Conservation (phyloP, 2,329 filamentous ascomycete species). For the Aureobasidium pullulans region DNA sequence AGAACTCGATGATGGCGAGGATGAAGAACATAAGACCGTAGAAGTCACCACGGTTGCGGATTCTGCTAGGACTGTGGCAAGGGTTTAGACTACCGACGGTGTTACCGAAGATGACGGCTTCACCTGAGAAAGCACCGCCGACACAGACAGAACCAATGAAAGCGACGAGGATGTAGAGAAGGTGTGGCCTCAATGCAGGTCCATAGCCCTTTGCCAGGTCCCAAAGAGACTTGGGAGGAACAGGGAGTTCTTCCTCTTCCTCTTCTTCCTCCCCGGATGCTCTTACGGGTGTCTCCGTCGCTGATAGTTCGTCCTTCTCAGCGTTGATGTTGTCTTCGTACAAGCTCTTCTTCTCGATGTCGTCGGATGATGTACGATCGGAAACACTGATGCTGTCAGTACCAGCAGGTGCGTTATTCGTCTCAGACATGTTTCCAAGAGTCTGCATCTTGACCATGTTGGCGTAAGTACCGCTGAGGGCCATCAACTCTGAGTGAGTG, state of each 20-base stretch:
- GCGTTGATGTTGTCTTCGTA: neutral
- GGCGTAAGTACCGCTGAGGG: conserved; percentile 33
- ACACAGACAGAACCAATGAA: conserved; percentile 39
- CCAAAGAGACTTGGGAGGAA: conserved; percentile 24
- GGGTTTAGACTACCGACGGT: conserved; percentile 51
- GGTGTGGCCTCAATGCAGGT: conserved; percentile 38
- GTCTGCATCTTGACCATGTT: conserved; percentile 44
- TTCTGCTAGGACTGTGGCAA: conserved; percentile 43
- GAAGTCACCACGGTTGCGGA: conserved; percentile 44
- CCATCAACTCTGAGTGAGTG: conserved; percentile 40
- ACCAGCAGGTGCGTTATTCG: neutral
- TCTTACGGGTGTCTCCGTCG: conserved; percentile 8
- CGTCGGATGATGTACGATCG: neutral
- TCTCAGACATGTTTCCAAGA: conserved; percentile 11
- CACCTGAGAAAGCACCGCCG: conserved; percentile 50
- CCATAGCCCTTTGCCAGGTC: conserved; percentile 27
- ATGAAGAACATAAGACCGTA: conserved; percentile 55
- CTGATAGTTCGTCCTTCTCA: conserved; percentile 6
- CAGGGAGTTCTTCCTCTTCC: conserved; percentile 15
- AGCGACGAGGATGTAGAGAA: conserved; percentile 24
- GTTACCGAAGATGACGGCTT: conserved; percentile 54
- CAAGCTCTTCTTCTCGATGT: conserved; percentile 10
- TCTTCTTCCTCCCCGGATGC: conserved; percentile 17
- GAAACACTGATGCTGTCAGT: conserved; percentile 11
- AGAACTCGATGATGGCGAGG: conserved; percentile 52